phyloP scores from a whole-genome alignment of 208 protist genomes.

The Perkinsela sp. region DNA sequence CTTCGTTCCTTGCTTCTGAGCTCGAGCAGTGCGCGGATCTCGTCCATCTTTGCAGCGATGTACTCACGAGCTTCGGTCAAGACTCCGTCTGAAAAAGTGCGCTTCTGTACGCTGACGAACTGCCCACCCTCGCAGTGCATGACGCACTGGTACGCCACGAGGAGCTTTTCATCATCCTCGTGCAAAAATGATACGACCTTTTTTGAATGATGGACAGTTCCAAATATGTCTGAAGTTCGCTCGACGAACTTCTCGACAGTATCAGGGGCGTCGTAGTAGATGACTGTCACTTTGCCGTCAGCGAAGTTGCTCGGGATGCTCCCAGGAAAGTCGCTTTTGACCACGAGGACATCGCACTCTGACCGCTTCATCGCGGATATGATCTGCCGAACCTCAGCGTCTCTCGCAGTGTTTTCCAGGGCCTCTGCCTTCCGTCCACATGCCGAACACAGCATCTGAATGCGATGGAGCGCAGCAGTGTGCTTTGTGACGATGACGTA shows the following conservation, averaged over 20 bases:
- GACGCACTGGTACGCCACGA: background rate
- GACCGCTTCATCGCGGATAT: background rate
- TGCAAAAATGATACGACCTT: background rate
- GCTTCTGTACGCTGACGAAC: background rate
- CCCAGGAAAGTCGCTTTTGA: background rate
- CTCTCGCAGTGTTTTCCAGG: background rate
- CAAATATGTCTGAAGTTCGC: background rate
- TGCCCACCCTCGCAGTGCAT: background rate
- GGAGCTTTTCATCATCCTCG: background rate
- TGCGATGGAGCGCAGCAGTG: background rate
- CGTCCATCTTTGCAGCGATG: background rate
- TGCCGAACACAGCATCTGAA: background rate
- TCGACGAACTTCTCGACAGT: background rate
- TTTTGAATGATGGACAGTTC: too few species aligned
- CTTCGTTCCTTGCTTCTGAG: too few species aligned
- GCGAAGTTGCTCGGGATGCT: background rate
- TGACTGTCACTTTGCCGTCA: background rate
- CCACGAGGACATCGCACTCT: background rate
- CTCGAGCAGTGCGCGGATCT: too few species aligned
- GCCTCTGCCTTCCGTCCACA: background rate
- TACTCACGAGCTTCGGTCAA: background rate
- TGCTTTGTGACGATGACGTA: background rate
- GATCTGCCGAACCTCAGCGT: background rate
- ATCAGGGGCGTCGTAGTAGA: background rate
- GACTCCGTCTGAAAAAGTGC: background rate